Conservation (phyloP, 345 rosid genomes). For the Eucalyptus grandis region DNA sequence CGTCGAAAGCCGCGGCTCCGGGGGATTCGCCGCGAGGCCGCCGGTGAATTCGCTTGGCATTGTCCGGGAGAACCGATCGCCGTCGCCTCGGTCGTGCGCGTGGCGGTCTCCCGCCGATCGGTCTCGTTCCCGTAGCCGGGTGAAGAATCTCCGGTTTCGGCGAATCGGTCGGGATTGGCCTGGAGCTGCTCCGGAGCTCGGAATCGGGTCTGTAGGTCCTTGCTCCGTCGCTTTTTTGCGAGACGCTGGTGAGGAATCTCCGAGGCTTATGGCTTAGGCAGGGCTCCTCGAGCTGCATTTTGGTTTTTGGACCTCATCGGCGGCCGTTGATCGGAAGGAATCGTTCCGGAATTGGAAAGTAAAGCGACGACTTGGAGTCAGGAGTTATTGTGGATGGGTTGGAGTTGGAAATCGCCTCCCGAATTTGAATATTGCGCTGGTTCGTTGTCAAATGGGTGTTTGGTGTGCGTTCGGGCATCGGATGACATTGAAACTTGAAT, state of each 20-base stretch:
- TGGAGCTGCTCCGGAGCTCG: conserved; percentile 2
- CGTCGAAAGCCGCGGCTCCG: background rate
- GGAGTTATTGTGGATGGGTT: conserved; percentile 9
- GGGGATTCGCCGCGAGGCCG: background rate
- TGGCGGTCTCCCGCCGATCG: background rate
- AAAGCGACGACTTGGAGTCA: background rate
- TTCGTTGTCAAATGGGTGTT: conserved; percentile 42
- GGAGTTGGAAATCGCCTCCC: conserved; percentile 4
- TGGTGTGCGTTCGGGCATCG: conserved; percentile 14
- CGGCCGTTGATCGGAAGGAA: background rate
- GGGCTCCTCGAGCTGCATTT: background rate
- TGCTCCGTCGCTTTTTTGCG: background rate
- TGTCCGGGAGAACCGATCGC: background rate
- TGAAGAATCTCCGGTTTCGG: background rate
- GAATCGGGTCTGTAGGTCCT: background rate
- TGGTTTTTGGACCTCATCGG: background rate
- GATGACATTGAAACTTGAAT: conserved; percentile 28
- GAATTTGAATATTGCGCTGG: conserved; percentile 1
- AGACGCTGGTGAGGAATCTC: background rate
- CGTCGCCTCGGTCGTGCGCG: background rate
- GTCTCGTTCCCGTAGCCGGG: background rate
- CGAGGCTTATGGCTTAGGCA: background rate
- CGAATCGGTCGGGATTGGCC: background rate
- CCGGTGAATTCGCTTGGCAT: background rate
- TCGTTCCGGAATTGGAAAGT: background rate